Conservation (phyloP, 495 filamentous ascomycete species). For the Talaromyces thailandensis region DNA sequence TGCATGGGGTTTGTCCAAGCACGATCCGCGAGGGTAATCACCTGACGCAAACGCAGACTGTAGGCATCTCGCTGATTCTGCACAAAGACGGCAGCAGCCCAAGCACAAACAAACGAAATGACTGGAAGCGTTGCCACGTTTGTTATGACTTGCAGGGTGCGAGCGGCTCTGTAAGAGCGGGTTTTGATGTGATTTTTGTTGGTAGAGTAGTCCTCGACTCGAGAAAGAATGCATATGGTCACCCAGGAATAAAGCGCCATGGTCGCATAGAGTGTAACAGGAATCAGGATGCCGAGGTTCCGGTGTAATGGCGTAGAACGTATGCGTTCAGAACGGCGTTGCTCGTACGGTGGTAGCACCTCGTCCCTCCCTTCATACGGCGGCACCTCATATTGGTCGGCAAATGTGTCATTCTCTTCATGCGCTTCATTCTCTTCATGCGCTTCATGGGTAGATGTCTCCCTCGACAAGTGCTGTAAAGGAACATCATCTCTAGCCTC, state of each 20-base stretch:
- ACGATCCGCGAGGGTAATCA: constrained; percentile 15
- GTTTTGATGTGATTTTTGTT: neutral
- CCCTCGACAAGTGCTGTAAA: neutral
- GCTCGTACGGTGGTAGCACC: constrained; percentile 4
- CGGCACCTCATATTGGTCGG: neutral
- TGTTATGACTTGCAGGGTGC: neutral
- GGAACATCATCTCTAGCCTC: neutral
- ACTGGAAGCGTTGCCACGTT: constrained; percentile 10
- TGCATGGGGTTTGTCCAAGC: constrained; percentile 11
- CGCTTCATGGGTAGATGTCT: neutral
- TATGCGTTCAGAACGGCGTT: neutral
- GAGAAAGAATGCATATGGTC: constrained; percentile 2
- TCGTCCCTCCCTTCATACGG: neutral
- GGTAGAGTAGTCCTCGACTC: neutral
- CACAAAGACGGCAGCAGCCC: constrained; percentile 15
- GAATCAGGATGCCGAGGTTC: constrained; percentile 1
- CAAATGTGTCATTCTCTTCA: neutral
- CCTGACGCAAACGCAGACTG: constrained; percentile 14
- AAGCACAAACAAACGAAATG: constrained; percentile 16
- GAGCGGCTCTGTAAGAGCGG: neutral
- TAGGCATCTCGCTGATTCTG: constrained; percentile 13
- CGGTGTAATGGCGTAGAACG: neutral
- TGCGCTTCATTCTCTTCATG: neutral
- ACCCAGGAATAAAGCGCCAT: constrained; percentile 6
- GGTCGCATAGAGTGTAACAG: constrained; percentile 1